Evolutionary conservation across 805 yeast species (phyloP).

Genomic region (Saccharomycopsis fibuligera): DNA sequence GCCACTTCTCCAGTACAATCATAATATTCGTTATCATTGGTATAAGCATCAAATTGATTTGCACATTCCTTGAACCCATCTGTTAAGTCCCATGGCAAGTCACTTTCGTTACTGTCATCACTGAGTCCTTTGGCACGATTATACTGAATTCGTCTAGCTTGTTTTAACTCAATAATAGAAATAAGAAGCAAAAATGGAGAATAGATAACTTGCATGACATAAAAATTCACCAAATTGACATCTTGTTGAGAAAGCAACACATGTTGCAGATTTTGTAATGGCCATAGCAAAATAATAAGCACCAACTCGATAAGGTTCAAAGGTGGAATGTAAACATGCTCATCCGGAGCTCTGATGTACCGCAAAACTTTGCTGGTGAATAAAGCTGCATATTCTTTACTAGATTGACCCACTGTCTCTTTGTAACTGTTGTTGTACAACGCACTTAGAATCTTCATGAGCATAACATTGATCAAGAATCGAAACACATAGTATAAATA

Average conservation of each 20-base stretch:
- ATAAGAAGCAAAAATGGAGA: slow-evolving; percentile 58
- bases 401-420: slow-evolving; percentile 71
- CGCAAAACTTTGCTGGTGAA: slow-evolving; percentile 78
- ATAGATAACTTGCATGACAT: slow-evolving; percentile 59
- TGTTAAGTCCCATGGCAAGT: slow-evolving; percentile 76
- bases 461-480: slow-evolving; percentile 67
- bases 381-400: slow-evolving; percentile 77
- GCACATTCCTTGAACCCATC: slow-evolving; percentile 66
- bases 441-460: slow-evolving; percentile 80
- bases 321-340: slow-evolving; percentile 79
- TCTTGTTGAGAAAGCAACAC: slow-evolving; percentile 29
- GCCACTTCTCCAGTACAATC: no score
- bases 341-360: slow-evolving; percentile 84
- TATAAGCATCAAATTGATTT: background rate
- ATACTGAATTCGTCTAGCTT: slow-evolving; percentile 64
- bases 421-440: slow-evolving; percentile 80
- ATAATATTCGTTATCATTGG: slow-evolving; percentile 1
- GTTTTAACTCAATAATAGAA: slow-evolving; percentile 55
- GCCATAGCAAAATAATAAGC: slow-evolving; percentile 35
- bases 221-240: slow-evolving; percentile 36
- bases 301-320: slow-evolving; percentile 61
- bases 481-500: slow-evolving; percentile 70
- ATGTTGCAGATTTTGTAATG: slow-evolving; percentile 27
- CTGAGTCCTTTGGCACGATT: slow-evolving; percentile 57
- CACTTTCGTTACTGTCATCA: slow-evolving; percentile 75